Evolutionary conservation across 2,329 filamentous ascomycete genomes (phyloP).

Genomic region (Orbilia blumenaviensis): DNA sequence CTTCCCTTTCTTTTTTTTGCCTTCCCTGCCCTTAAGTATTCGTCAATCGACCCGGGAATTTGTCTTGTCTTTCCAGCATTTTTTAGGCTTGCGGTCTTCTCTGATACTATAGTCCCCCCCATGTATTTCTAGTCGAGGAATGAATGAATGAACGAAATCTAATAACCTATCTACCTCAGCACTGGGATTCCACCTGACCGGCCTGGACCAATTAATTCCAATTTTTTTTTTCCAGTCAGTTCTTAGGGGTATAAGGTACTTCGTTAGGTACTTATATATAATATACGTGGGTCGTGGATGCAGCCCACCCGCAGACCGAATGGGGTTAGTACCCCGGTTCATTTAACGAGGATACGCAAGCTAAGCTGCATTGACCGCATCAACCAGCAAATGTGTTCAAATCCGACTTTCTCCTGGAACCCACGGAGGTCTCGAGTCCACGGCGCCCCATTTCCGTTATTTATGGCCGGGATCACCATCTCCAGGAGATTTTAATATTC

Average conservation of each 20-base stretch:
- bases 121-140: constrained; percentile 21
- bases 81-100: not conserved
- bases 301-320: not conserved
- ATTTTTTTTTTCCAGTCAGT: too few relatives aligned
- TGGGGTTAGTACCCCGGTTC: not conserved
- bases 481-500: not conserved
- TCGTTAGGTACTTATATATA: not conserved
- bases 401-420: constrained; percentile 16
- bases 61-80: constrained; percentile 13
- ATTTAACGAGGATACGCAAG: not conserved
- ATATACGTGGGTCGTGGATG: not conserved
- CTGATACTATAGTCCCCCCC: not conserved
- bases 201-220: too few relatives aligned
- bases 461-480: not conserved
- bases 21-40: not conserved
- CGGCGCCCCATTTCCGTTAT: not conserved
- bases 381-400: constrained; percentile 40
- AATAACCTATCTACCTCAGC: too few relatives aligned
- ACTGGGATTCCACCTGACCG: too few relatives aligned
- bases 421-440: constrained; percentile 9
- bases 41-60: not conserved
- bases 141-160: constrained; percentile 15
- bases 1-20: not conserved
- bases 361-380: constrained; percentile 9
- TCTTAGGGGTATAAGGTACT: too few relatives aligned